Percentiles rank a stretch among this genome's conserved stretches.
Evolutionary conservation across 208 protist species (phyloP).

Genomic region (Leishmania gerbilli): DNA sequence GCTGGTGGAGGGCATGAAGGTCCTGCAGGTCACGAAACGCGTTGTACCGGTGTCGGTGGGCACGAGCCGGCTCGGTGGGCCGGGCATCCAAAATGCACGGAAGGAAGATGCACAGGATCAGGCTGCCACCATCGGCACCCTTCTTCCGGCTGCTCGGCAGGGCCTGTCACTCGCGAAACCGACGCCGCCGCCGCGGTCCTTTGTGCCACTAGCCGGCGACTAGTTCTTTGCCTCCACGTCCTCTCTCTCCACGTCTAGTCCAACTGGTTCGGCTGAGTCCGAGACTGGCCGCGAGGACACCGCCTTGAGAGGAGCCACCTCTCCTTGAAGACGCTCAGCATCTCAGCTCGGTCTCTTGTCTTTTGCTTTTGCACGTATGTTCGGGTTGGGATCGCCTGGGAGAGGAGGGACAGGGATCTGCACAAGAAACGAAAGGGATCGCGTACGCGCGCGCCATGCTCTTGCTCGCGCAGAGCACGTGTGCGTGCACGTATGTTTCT

Average conservation of each 20-base stretch:
- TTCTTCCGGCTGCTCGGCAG: not conserved
- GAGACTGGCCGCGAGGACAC: not conserved
- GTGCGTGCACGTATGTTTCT: not conserved
- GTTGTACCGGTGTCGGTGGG: slow-evolving; percentile 18
- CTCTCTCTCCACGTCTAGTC: not conserved
- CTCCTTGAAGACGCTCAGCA: not conserved
- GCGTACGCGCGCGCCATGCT: not conserved
- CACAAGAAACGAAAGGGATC: not conserved
- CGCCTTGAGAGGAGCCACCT: not conserved
- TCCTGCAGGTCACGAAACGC: slow-evolving; percentile 36
- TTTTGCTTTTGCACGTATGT: not conserved
- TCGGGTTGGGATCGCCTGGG: not conserved
- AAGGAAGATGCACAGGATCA: slow-evolving; percentile 10
- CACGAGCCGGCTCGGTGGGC: not conserved
- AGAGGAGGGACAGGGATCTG: not conserved
- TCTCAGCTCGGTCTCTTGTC: too few relatives aligned
- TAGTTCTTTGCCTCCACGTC: not conserved
- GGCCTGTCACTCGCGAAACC: not conserved
- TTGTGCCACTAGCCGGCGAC: not conserved
- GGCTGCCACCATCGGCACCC: not conserved
- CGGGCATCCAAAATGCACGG: slow-evolving; percentile 3
- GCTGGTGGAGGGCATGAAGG: slow-evolving; percentile 51
- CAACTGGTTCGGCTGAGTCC: not conserved
- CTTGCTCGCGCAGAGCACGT: not conserved
- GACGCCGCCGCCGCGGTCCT: not conserved